A percentile compares a stretch with the other conserved stretches of the same genome.
Conservation (phyloP, 768 basidiomycete species). For the Mrakia frigida region DNA sequence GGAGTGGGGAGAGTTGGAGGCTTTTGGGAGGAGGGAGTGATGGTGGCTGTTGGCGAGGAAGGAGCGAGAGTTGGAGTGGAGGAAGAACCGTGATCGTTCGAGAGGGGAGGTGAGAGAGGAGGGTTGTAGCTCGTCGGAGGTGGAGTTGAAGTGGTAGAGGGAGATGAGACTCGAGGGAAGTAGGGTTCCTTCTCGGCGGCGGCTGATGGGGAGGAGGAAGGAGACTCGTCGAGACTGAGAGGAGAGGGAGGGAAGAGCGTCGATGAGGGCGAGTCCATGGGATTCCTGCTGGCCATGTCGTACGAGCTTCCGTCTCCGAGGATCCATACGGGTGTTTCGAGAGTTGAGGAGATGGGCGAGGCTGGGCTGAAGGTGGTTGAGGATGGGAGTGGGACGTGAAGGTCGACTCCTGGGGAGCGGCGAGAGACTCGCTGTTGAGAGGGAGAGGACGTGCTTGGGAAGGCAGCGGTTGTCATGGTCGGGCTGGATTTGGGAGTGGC, state of each 20-base stretch:
- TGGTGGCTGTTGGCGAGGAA: neutral
- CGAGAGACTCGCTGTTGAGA: neutral
- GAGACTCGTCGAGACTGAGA: neutral
- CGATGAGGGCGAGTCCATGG: neutral
- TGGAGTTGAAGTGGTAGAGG: no score
- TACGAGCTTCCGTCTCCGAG: neutral
- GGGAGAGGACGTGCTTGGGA: neutral
- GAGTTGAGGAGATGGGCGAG: neutral
- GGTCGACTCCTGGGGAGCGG: neutral
- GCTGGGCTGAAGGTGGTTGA: neutral
- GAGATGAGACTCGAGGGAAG: neutral
- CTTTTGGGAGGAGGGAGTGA: neutral
- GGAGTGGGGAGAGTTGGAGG: neutral
- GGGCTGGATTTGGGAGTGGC: neutral
- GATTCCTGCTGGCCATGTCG: neutral
- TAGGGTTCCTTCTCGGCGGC: neutral
- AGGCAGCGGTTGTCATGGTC: neutral
- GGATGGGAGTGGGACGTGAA: neutral
- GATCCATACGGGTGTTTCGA: constrained; percentile 1
- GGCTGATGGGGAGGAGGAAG: neutral
- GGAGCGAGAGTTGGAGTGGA: neutral
- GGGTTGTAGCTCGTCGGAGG: neutral
- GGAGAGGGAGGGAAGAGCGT: neutral
- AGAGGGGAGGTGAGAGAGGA: neutral
- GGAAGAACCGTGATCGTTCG: neutral